Evolutionary conservation across 768 basidiomycete species (phyloP), one percentile per base, ranked within the genome.

Genomic region (Tylopilus sp.): DNA sequence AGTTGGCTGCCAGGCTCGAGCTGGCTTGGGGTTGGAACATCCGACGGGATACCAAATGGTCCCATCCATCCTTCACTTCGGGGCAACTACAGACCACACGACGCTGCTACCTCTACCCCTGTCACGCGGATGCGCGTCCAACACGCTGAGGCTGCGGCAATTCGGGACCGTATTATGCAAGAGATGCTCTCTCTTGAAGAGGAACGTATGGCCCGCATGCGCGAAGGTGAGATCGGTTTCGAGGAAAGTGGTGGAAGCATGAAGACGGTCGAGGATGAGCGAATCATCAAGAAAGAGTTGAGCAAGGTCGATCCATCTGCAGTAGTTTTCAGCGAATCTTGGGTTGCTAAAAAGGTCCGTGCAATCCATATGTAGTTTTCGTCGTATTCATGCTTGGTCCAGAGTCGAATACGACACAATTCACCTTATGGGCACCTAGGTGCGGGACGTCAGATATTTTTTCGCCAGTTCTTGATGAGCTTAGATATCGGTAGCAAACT

Each of bases 171-270:
- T 21, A 99, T 99, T 56, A 99, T 99, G 97, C 84, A 89, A 61
- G 97, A 99, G 77, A 99, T 99, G 97, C 77, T 98, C 57, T 79
- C 92, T 22, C 75, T 99, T 25, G 97, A 99, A 71, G 95, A 98
- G 67, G 93, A 98, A 68, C 82, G 97, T 24, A 95, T 99, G 86
- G 84, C 89, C 54, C 81, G 94, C 19, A 98, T 96, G 95, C 78
- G 80, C 53, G 86, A 89, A 54, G 77, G 83, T 21, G 82, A 86
- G 61, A 76, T 88, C 60, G 74, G 81, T 40, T 77, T 85, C 63
- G 75, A 74, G 38, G 77, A 78, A 55, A 74, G 75, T 22, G 45
- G 60, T 45, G 65, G 66, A 33, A 76, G 77, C 50, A 71, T 78
- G 60, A 88, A 88, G 67, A 85, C 83, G 6, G 84, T 77, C 14